phyloP scores from a whole-genome alignment of 306 rosid species.

The Cicer judaicum region DNA sequence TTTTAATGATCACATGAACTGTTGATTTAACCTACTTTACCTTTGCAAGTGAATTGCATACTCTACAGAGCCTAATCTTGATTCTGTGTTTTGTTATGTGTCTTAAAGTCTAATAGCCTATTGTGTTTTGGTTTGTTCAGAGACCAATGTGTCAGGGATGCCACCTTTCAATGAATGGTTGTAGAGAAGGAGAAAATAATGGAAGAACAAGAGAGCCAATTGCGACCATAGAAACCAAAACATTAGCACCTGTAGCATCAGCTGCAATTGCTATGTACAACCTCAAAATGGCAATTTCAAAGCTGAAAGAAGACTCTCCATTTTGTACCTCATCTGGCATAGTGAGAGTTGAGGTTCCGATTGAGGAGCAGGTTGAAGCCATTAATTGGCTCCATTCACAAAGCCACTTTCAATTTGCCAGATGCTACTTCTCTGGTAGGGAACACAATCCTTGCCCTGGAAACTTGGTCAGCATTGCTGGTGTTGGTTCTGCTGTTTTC shows the following conservation, averaged over 20 bases:
- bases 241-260: slow-evolving; percentile 58
- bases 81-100: background rate
- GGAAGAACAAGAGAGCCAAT: slow-evolving; percentile 41
- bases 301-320: slow-evolving; percentile 65
- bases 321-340: slow-evolving; percentile 64
- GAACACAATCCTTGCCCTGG: slow-evolving; percentile 29
- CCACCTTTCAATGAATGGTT: slow-evolving; percentile 77
- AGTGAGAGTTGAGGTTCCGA: slow-evolving; percentile 64
- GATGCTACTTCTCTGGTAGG: slow-evolving; percentile 78
- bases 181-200: slow-evolving; percentile 45
- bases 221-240: slow-evolving; percentile 65
- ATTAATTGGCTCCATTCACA: slow-evolving; percentile 90
- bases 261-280: slow-evolving; percentile 67
- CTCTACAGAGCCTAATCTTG: background rate
- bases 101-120: slow-evolving; percentile 1
- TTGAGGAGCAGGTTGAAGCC: slow-evolving; percentile 75
- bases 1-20: too few relatives aligned
- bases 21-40: too few relatives aligned
- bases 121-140: slow-evolving; percentile 23
- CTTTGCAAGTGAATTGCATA: background rate
- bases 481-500: slow-evolving; percentile 84
- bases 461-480: slow-evolving; percentile 73
- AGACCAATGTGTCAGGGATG: slow-evolving; percentile 51
- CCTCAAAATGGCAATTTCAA: slow-evolving; percentile 59
- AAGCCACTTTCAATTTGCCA: slow-evolving; percentile 64